Base-by-base conservation (phyloP, 805 yeast genomes). In the Candida krabiensis region DNA sequence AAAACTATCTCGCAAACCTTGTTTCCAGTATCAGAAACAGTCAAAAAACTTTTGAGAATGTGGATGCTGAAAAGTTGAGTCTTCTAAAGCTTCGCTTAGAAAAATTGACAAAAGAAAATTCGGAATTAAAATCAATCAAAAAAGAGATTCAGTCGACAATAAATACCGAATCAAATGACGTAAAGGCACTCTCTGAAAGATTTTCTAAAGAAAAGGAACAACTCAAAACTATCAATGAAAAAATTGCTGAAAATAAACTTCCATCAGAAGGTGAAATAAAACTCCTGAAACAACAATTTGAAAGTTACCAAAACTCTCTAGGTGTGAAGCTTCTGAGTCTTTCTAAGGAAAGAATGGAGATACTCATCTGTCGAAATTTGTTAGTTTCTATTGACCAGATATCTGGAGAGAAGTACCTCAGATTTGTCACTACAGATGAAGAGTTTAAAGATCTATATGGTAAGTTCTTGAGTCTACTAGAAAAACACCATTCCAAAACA, bases 181-280 rank as follows among this genome's bases (percentile, higher is more conserved):
- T 43, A 6, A 22, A 30, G 23, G 8, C 4, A 9, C 29, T 43
- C n/a, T 39, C 47, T 2, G 13, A 26, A 5, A 28, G 29, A 5
- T 18, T 27, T 13, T 9, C 17, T 4, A 18, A 33, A 27, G 30
- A 22, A 6, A 33, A 35, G 8, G 40, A 35, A 9, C 37, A 37
- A 14, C 19, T 33, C 12, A 26, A 31, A 15, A 22, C 30, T 8
- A 29, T 47, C 21, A 26, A 40, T 8, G 30, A 19, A 2, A 28
- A 43, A 22, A 26, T 49, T 5, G n/a, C 14, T 8, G 33, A 26
- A 18, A 28, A 38, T 28, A 43, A 37, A 29, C 35, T 42, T 3
- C 63, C 63, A 3, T 36, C 54, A 3, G 37, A 37, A 12, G 37
- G 27, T 3, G 57, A 50, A 19, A 19, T 54, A 4, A 8, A 6